Base-by-base conservation (phyloP, 805 yeast genomes). In the Pichia deserticola region DNA sequence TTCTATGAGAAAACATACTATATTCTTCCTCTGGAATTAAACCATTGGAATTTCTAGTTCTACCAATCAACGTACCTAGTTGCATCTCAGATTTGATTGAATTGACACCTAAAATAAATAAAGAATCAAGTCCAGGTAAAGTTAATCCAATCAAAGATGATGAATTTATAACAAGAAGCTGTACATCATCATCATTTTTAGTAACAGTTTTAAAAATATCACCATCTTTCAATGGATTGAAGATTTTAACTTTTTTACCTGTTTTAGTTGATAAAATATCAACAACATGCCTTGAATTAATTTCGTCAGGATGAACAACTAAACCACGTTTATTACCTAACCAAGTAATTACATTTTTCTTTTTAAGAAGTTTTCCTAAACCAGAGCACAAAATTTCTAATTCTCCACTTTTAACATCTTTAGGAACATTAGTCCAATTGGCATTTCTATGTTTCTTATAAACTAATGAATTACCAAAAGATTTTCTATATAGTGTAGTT, bases 41-140 rank as follows among this genome's bases (percentile, higher is more conserved):
- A 2, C 65, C 65, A 35, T 40, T 40, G 5, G 7, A 1, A 42
- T 48, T 42, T 38, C 71, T 56, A 48, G 63, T 56, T 38, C 68
- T 54, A 4, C 69, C 65, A 0, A 58, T 54, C 1, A 67, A 42
- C 20, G 52, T 51, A 3, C 59, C 56, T 40, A 68, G 56, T 9
- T 52, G 48, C 1, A 56, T 42, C 4, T 50, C 32, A 39, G 54
- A 60, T 43, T 60, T 56, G 8, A 69, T 53, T 1, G 66, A 50
- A 45, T 69, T 70, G 8, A 63, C 48, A 3, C 73, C 73, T 6
- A 68, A 52, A 27, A 63, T 51, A 13, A 69, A 47, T 1, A 64
- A 54, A 7, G 57, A 51, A 9, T 57, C 49, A n/a, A 66, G 50
- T 3, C 60, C 60, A 33, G 58, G 53, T 45, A 67, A 58, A 1